phyloP scores from a whole-genome alignment of 164 flowering plant genomes.

The Berberis vulgaris region DNA sequence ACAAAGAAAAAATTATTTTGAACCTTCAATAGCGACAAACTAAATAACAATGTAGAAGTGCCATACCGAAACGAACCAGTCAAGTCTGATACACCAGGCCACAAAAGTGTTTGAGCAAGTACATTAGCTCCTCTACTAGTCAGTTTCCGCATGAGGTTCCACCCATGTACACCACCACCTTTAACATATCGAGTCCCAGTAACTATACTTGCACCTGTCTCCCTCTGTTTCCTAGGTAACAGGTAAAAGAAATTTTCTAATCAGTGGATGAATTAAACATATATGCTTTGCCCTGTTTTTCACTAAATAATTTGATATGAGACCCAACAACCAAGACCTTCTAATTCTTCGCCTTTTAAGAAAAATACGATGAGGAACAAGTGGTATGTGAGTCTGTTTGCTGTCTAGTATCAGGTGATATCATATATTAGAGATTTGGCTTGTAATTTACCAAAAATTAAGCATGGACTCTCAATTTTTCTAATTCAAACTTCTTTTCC shows the following conservation, averaged over 20 bases:
- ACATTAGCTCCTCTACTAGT: constrained; percentile 99
- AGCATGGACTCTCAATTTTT: too few species aligned
- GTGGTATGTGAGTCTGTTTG: too few species aligned
- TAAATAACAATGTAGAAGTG: background rate
- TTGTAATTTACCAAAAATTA: too few species aligned
- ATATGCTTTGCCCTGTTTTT: background rate
- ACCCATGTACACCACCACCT: constrained; percentile 99
- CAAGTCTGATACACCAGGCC: constrained; percentile 99
- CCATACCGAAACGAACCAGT: constrained; percentile 91
- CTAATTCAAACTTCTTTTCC: too few species aligned
- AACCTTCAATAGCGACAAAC: background rate
- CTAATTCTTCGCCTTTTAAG: too few species aligned
- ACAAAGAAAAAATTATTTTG: background rate
- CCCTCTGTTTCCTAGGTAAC: constrained; percentile 63
- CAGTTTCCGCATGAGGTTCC: constrained; percentile 96
- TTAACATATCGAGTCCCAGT: constrained; percentile 93
- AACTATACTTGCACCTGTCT: constrained; percentile 88
- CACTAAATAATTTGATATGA: too few species aligned
- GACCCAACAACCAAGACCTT: too few species aligned
- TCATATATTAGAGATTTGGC: too few species aligned
- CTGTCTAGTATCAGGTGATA: too few species aligned
- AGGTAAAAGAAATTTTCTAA: background rate
- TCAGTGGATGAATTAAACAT: background rate
- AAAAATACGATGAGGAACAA: too few species aligned
- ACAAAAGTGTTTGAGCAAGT: constrained; percentile 88